phyloP scores from a whole-genome alignment of 352 stramenopile species.

The Phytophthora hybrid region DNA sequence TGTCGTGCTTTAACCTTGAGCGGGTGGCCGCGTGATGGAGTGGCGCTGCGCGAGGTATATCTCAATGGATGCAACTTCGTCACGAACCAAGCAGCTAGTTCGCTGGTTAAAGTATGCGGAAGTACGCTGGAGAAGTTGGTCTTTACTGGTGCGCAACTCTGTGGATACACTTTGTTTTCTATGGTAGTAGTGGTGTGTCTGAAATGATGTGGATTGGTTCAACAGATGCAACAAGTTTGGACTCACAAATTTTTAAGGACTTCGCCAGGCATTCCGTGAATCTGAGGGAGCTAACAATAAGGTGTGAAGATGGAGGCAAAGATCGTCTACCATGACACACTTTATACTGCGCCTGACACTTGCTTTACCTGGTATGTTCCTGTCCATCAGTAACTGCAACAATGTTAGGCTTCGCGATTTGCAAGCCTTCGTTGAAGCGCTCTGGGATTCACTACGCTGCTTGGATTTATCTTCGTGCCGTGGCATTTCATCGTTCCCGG shows the following conservation, averaged over 20 bases:
- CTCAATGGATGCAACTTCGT: constrained; percentile 64
- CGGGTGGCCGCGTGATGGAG: constrained; percentile 44
- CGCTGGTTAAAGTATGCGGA: constrained; percentile 52
- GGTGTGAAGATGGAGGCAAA: constrained; percentile 24
- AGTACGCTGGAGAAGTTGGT: constrained; percentile 46
- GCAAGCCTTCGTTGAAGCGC: constrained; percentile 37
- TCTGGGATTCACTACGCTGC: constrained; percentile 46
- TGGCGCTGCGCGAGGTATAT: constrained; percentile 47
- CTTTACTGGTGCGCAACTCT: constrained; percentile 47
- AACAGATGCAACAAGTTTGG: constrained; percentile 49
- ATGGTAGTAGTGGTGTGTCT: background rate
- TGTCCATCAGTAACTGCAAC: constrained; percentile 40
- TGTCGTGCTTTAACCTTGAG: constrained; percentile 59
- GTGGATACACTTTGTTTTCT: background rate
- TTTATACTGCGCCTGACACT: background rate
- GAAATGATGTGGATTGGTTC: constrained; percentile 12
- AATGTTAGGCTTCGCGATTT: constrained; percentile 45
- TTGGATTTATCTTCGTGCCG: constrained; percentile 67
- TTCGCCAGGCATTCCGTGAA: constrained; percentile 39
- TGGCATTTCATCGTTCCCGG: constrained; percentile 53
- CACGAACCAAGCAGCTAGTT: constrained; percentile 48
- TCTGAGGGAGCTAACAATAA: constrained; percentile 63
- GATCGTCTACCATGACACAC: background rate
- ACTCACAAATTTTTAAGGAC: constrained; percentile 54
- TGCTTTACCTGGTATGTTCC: constrained; percentile 1